A percentile compares a stretch with the other conserved stretches of the same genome.
phyloP scores from a whole-genome alignment of 225 moss, liverwort and hornwort genomes.

The Sphagnum tenellum region DNA sequence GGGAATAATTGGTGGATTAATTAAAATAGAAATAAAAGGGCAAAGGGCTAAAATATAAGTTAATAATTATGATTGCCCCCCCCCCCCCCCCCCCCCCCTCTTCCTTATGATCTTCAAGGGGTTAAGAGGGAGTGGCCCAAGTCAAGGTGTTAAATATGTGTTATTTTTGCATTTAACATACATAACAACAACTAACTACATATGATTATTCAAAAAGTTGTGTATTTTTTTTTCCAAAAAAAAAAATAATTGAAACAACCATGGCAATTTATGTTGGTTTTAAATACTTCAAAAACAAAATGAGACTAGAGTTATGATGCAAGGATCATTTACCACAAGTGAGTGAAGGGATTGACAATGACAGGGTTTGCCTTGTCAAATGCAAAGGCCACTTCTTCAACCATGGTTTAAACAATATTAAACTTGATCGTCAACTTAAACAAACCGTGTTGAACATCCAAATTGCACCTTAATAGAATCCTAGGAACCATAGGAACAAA shows the following conservation, averaged over 20 bases:
- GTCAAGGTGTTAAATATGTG: too few species aligned
- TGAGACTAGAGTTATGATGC: background rate
- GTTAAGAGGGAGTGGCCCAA: too few species aligned
- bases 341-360: background rate
- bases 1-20: too few species aligned
- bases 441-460: background rate
- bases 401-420: background rate
- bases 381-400: background rate
- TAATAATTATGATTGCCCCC: too few species aligned
- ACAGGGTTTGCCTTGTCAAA: background rate
- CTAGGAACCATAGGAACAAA: background rate
- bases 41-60: too few species aligned
- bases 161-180: too few species aligned
- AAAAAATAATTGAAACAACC: background rate
- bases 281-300: background rate
- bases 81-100: too few species aligned
- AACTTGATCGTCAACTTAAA: background rate
- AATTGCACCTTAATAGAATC: background rate
- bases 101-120: too few species aligned
- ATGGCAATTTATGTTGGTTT: background rate
- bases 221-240: background rate
- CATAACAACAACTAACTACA: background rate
- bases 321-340: background rate
- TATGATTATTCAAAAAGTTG: background rate
- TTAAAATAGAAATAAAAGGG: too few species aligned